Evolutionary conservation across 768 basidiomycete genomes (phyloP).

Genomic region (Dioszegia aurantiaca): DNA sequence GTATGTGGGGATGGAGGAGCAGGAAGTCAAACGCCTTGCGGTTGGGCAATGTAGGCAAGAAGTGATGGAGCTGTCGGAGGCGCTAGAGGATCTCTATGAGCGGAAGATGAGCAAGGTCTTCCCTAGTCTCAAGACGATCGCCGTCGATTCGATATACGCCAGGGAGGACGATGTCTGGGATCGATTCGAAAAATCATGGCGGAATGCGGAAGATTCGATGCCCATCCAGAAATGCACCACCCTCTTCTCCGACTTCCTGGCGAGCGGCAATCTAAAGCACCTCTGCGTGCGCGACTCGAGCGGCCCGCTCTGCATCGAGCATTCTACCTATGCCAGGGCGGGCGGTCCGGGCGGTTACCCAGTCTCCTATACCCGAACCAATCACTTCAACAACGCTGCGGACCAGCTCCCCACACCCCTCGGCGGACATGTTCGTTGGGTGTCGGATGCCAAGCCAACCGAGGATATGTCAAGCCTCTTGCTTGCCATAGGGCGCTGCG

Average conservation of each 20-base stretch:
- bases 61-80: background rate
- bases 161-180: background rate
- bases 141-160: background rate
- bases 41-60: background rate
- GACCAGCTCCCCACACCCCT: background rate
- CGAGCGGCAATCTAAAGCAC: background rate
- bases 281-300: background rate
- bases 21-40: background rate
- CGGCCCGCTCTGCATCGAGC: constrained; percentile 3
- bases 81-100: background rate
- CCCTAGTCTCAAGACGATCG: background rate
- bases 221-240: background rate
- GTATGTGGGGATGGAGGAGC: background rate
- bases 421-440: background rate
- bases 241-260: background rate
- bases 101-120: background rate
- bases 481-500: background rate
- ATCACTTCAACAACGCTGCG: background rate
- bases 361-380: background rate
- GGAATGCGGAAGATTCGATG: background rate
- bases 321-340: background rate
- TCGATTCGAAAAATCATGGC: background rate
- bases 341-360: background rate
- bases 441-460: background rate
- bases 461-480: background rate